Percentiles rank a stretch among this genome's conserved stretches.
These are phyloP conservation scores for Antitrichia curtipendula DNA, from an alignment of 225 moss, liverwort and hornwort genomes.

Conservation along the genomic window DNA sequence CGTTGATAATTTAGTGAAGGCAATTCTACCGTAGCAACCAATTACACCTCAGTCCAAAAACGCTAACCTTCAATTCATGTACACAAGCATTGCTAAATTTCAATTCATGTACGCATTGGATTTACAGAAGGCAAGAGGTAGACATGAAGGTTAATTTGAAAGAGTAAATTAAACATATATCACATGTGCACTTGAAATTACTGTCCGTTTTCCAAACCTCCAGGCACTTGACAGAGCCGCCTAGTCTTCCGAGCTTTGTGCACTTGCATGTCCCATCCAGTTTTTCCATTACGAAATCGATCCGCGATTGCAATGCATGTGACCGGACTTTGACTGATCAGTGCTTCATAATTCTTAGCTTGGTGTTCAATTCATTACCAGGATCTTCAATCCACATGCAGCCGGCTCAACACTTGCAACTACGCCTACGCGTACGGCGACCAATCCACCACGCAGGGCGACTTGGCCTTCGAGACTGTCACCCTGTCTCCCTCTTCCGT, in stretches of 20 bases:
- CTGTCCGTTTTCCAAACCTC: neutral
- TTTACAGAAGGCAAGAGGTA: neutral
- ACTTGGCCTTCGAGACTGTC: neutral
- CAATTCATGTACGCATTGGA: neutral
- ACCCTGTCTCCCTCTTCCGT: neutral
- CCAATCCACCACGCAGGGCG: neutral
- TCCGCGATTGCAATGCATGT: neutral
- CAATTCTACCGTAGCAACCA: neutral
- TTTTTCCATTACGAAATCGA: neutral
- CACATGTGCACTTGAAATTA: neutral
- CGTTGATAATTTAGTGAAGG: neutral
- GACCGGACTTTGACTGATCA: too few species aligned
- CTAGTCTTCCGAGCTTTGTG: neutral
- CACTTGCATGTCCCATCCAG: neutral
- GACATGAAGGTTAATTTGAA: neutral
- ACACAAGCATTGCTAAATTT: too few species aligned
- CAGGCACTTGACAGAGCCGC: neutral
- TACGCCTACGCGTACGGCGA: slow-evolving; percentile 4
- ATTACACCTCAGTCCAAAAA: neutral
- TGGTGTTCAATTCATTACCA: neutral
- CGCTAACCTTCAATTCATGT: neutral
- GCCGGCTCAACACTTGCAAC: neutral
- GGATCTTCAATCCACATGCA: neutral
- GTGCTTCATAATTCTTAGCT: too few species aligned
- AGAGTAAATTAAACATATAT: neutral